Evolutionary conservation across 2,329 filamentous ascomycete species (phyloP), one percentile per base, ranked within the genome.

Genomic region (Fusarium decemcellulare): DNA sequence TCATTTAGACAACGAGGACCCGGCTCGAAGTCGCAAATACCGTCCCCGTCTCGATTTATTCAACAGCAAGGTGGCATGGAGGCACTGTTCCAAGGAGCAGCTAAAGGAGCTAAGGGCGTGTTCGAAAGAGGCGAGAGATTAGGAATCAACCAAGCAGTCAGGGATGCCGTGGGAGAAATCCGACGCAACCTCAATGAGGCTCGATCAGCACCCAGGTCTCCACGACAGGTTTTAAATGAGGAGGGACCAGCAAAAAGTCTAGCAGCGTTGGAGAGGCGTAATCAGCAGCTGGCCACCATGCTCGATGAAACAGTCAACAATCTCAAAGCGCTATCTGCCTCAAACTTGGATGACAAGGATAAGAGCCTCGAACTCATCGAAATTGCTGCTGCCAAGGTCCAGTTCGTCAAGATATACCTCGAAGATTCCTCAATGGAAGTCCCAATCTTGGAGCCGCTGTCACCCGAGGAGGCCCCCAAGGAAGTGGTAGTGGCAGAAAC

Each of bases 151-250:
- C 91, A 92, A 77, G 92, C 91, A 0, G 89, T 96, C 8, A 88
- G 93, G n/a, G 92, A 93, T 71, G 93, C 93, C 16, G 87, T 96
- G 75, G 91, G 90, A 9, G 93, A 97, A 79, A 91, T 95, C 52
- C 88, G 88, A 63, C 92, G 92, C 73, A 94, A 94, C 70, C 88
- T 95, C 34, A 91, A 93, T 67, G 87, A 88, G 60, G 82, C 84
- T 3, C 82, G 85, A 34, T 83, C 81, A 32, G 77, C 81, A 14
- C 80, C 82, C 23, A 80, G 80, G 53, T 76, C 79, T 8, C 75
- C 78, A 11, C 79, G 77, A 44, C 77, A 79, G 42, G 68, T 80
- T 2, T 76, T 82, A 23, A 73, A 72, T 4, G 80, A 83, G 14
- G 75, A 79, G 68, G 76, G 76, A 53, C 71, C 74, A 10, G 67